phyloP scores from a whole-genome alignment of 345 rosid genomes.

The Brassica cretica region DNA sequence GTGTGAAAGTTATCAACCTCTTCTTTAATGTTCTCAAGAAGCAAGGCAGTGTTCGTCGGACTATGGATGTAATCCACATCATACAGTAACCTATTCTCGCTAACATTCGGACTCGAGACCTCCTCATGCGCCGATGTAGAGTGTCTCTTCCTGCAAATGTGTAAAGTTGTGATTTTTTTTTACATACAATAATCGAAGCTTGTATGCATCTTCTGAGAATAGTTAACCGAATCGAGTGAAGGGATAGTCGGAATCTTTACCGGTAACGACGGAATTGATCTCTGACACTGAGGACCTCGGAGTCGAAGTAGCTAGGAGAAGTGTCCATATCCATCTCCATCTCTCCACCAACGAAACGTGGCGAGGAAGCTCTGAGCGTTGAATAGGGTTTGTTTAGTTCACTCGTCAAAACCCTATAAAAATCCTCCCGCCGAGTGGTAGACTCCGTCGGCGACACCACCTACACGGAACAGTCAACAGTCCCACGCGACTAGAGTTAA shows the following conservation, averaged over 20 bases:
- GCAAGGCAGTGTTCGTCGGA: conserved; percentile 84
- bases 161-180: too few species aligned
- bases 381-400: neutral
- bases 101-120: conserved; percentile 48
- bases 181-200: neutral
- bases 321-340: conserved; percentile 69
- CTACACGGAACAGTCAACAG: too few species aligned
- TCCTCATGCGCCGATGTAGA: conserved; percentile 59
- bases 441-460: conserved; percentile 10
- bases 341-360: neutral
- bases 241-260: conserved; percentile 38
- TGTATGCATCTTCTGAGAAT: conserved; percentile 18
- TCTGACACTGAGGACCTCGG: conserved; percentile 62
- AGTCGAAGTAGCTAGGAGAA: conserved; percentile 69
- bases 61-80: conserved; percentile 82
- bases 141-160: conserved; percentile 63
- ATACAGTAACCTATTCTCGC: conserved; percentile 63
- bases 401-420: conserved; percentile 22
- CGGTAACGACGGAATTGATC: conserved; percentile 92
- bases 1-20: conserved; percentile 63
- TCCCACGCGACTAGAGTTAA: conserved; percentile 10
- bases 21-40: conserved; percentile 90
- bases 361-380: conserved; percentile 16
- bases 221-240: neutral
- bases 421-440: conserved; percentile 17